Conservation (phyloP, 495 filamentous ascomycete genomes). For the Pseudomonodictys pantanalensis region DNA sequence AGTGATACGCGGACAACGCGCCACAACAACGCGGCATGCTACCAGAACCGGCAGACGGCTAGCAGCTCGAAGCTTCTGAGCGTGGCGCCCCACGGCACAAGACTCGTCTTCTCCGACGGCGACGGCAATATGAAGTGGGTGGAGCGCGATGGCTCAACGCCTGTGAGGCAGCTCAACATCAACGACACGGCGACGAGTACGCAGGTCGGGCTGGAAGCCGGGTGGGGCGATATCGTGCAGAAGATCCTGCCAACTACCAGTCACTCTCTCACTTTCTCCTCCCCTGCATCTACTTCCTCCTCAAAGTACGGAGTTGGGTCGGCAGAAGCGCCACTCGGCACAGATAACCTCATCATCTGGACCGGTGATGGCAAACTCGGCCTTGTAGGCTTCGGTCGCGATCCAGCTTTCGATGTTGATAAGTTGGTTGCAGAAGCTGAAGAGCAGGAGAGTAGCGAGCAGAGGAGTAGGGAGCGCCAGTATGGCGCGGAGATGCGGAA, state of each 20-base stretch:
- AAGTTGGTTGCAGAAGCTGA: conserved; percentile 41
- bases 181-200: conserved; percentile 45
- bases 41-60: conserved; percentile 80
- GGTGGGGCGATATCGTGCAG: conserved; percentile 43
- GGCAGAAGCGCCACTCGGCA: conserved; percentile 17
- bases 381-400: conserved; percentile 38
- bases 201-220: conserved; percentile 15
- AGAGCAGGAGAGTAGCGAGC: conserved; percentile 43
- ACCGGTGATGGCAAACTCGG: conserved; percentile 44
- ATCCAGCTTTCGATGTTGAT: conserved; percentile 8
- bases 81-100: conserved; percentile 77
- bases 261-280: too few species aligned
- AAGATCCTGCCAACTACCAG: conserved; percentile 43
- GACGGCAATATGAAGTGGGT: conserved; percentile 88
- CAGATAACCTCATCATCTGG: conserved; percentile 42
- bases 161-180: conserved; percentile 72
- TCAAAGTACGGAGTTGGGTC: too few species aligned
- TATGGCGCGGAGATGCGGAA: conserved; percentile 69
- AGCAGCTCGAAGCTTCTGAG: conserved; percentile 78
- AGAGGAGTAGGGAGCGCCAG: conserved; percentile 50
- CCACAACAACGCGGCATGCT: conserved; percentile 32
- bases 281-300: background rate
- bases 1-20: conserved; percentile 13
- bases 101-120: conserved; percentile 80
- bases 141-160: conserved; percentile 80